Evolutionary conservation across 2,329 filamentous ascomycete species (phyloP), one percentile per base, ranked within the genome.

Genomic region (Xylogone sp.): DNA sequence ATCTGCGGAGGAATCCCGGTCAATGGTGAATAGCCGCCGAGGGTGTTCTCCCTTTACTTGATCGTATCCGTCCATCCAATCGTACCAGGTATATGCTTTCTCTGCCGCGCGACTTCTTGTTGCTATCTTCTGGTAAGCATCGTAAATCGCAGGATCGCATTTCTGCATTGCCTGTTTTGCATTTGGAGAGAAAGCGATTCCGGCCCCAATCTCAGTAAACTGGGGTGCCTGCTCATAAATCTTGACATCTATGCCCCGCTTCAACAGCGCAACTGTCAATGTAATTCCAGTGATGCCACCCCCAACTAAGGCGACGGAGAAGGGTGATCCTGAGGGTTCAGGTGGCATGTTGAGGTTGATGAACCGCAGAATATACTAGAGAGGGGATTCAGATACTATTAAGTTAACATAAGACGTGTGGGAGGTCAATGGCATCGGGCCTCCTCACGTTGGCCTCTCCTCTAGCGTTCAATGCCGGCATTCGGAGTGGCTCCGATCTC

Each of bases 61-160:
- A 10, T 55, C 49, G n/a, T 55, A 39, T 3, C 57, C 57, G 22
- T 51, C 45, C 16, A 29, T 31, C n/a, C 53, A 54, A 21, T 58
- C 48, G 9, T 54, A 48, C 48, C 47, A 56, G 2, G 31, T 43
- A 18, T 49, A 48, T 45, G 50, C 31, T 18, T 34, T 53, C 24
- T 48, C 50, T 24, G 68, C 61, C 9, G 69, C 70, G 7, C 72
- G 65, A 12, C 53, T 56, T 22, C 46, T 45, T 1, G 51, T 56
- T 2, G 50, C 54, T 22, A 51, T 49, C n/a, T 44, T 52, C 21
- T 45, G 51, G 7, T 55, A 54, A 8, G 52, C 54, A 21, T 55
- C 49, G 10, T 50, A 43, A 22, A 61, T 55, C 13, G 44, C 43
- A 7, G 56, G 54, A 18, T 58, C 53, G 27, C 56, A 52, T 6